Conservation (phyloP, 257 asterid species). For the Sherardia arvensis region DNA sequence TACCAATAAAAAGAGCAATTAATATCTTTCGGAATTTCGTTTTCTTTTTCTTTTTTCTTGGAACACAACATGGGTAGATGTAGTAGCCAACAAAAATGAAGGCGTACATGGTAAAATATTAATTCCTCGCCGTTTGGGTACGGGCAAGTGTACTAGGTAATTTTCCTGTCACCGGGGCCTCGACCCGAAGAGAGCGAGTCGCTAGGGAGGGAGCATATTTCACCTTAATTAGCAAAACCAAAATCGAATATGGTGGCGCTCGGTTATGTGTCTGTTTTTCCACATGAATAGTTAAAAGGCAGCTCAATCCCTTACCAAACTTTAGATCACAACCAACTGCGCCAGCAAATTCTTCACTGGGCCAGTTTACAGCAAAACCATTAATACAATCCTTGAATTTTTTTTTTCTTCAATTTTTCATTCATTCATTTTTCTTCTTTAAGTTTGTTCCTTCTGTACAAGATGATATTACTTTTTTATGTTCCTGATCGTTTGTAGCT, state of each 20-base stretch:
- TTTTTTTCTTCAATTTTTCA: not conserved
- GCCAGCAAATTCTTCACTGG: not conserved
- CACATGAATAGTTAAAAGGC: slow-evolving; percentile 15
- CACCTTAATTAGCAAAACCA: not conserved
- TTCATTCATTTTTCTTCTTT: too few relatives aligned
- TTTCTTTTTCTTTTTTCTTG: too few relatives aligned
- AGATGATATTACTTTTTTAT: too few relatives aligned
- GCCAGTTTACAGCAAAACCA: not conserved
- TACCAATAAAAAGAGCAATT: too few relatives aligned
- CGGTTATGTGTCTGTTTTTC: not conserved
- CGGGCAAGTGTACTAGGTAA: too few relatives aligned
- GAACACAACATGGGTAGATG: too few relatives aligned
- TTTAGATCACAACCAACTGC: not conserved
- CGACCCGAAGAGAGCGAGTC: slow-evolving; percentile 31
- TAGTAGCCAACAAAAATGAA: too few relatives aligned
- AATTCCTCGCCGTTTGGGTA: too few relatives aligned
- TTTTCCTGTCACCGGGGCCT: not conserved
- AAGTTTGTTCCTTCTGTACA: not conserved
- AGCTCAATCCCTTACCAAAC: not conserved
- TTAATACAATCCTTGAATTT: not conserved
- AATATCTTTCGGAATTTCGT: too few relatives aligned
- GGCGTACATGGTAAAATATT: too few relatives aligned
- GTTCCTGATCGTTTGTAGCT: not conserved
- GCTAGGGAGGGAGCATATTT: not conserved
- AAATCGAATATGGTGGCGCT: not conserved